phyloP scores from a whole-genome alignment of 352 stramenopile species.

The Phytophthora pisi region DNA sequence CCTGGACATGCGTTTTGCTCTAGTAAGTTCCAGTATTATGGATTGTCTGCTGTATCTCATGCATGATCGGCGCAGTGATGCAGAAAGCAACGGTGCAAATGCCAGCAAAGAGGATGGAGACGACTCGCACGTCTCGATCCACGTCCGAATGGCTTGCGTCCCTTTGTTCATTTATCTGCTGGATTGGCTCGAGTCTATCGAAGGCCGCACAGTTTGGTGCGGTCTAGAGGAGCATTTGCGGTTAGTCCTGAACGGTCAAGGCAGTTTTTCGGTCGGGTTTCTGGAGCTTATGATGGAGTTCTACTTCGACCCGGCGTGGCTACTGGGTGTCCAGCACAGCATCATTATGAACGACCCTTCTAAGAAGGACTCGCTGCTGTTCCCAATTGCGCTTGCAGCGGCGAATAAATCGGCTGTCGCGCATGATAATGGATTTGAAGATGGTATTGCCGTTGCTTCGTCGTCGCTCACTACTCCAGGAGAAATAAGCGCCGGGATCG shows the following conservation, averaged over 20 bases:
- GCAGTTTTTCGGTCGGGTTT: constrained; percentile 70
- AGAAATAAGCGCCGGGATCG: constrained; percentile 36
- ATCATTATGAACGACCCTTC: constrained; percentile 87
- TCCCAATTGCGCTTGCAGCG: constrained; percentile 55
- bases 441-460: constrained; percentile 43
- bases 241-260: constrained; percentile 72
- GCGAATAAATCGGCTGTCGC: constrained; percentile 35
- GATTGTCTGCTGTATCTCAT: constrained; percentile 75
- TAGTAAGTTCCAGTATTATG: constrained; percentile 80
- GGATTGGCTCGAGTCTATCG: constrained; percentile 82
- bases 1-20: constrained; percentile 72
- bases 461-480: constrained; percentile 20
- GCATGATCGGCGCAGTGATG: constrained; percentile 28
- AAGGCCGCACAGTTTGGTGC: constrained; percentile 85
- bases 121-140: constrained; percentile 27
- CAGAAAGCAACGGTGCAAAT: constrained; percentile 9
- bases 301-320: constrained; percentile 70
- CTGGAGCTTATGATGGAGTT: constrained; percentile 88
- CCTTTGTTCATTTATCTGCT: constrained; percentile 76
- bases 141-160: constrained; percentile 59
- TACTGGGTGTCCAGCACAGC: constrained; percentile 74
- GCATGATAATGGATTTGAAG: constrained; percentile 60
- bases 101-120: constrained; percentile 1
- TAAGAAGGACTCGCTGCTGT: constrained; percentile 75
- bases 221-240: constrained; percentile 81